Evolutionary conservation across 202 grass and related monocot species (phyloP), one percentile per base, ranked within the genome.

Genomic region (Setaria viridis): DNA sequence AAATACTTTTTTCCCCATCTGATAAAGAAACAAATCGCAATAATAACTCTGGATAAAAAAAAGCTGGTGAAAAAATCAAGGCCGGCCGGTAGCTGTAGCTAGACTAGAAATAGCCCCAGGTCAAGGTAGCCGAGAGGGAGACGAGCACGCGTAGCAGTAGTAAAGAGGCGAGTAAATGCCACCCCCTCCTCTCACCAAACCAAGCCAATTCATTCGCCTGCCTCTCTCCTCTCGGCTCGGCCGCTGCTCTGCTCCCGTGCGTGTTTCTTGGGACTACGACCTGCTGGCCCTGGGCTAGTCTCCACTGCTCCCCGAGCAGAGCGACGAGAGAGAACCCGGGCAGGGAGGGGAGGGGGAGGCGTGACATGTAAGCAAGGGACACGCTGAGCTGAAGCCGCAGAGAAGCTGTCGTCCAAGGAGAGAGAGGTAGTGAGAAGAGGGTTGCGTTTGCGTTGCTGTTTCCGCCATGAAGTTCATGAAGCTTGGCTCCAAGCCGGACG

Each of bases 401-500:
- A 76, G 76, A 70, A 75, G 89, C 35, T 90, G 84, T 87, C 80
- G 80, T 17, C 7, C 30, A 60, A 53, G 12, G 60, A 16, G 59
- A 78, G 11, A 2, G 53, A 32, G 58, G 9, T 6, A 29, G 19
- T 7, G 37, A 37, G 17, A 3, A 77, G 72, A 7, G 19, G 19
- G 10, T 4, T 4, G 10, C 4, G 39, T 41, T 41, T 2, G 50
- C 50, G 11, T 12, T 46, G 58, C 64, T 14, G 0, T 43, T 33
- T 41, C 51, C 83, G 46, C 68, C 79, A 96, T 99, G 97, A 99
- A 99, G 93, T 99, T 99, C 87, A 99, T 99, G 97, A 99, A 96
- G 88, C 90, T 96, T 62, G 97, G 97, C 71, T 99, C 97, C 83
- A 99, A 96, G 91, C 92, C 90, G 56, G 97, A 99, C 65, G 85